Percentiles rank a stretch among this genome's conserved stretches.
These are phyloP conservation scores for Fusarium sp. DNA, from an alignment of 2,329 filamentous ascomycete genomes.

Conservation along the genomic window DNA sequence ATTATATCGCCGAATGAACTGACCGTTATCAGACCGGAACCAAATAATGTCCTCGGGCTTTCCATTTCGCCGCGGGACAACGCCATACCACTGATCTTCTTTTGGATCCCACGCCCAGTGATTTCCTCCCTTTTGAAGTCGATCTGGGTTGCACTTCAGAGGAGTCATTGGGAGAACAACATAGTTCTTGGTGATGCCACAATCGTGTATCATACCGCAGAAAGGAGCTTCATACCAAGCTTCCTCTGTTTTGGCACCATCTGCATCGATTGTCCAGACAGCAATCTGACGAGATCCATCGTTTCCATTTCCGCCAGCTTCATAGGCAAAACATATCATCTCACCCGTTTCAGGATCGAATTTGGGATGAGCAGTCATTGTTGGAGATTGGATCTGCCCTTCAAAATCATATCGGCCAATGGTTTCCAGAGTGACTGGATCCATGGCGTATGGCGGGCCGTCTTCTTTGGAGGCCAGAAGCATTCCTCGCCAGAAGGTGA, in stretches of 20 bases:
- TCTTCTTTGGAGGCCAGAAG: conserved; percentile 22
- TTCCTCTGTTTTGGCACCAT: conserved; percentile 2
- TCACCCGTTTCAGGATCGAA: conserved; percentile 4
- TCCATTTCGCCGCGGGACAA: conserved; percentile 10
- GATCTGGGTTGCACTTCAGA: background rate
- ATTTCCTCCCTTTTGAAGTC: conserved; percentile 6
- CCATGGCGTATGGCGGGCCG: conserved; percentile 5
- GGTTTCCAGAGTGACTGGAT: conserved; percentile 16
- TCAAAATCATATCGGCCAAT: conserved; percentile 7
- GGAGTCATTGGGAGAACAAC: conserved; percentile 16
- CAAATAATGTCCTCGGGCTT: conserved; percentile 9
- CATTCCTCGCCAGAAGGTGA: conserved; percentile 9
- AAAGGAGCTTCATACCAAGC: conserved; percentile 18
- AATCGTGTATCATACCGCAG: conserved; percentile 23
- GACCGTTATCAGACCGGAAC: conserved; percentile 15
- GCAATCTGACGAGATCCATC: conserved; percentile 5
- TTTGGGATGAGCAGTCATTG: conserved; percentile 20
- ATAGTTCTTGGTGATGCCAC: conserved; percentile 18
- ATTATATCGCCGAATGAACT: rapidly evolving
- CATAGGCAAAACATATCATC: conserved; percentile 6
- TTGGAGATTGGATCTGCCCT: conserved; percentile 3
- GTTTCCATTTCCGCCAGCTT: conserved; percentile 6
- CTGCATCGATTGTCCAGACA: background rate
- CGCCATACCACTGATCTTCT: background rate
- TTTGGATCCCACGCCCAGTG: conserved; percentile 20